Evolutionary conservation across 306 rosid species (phyloP), one percentile per base, ranked within the genome.

Genomic region (Gastrolobium bilobum): DNA sequence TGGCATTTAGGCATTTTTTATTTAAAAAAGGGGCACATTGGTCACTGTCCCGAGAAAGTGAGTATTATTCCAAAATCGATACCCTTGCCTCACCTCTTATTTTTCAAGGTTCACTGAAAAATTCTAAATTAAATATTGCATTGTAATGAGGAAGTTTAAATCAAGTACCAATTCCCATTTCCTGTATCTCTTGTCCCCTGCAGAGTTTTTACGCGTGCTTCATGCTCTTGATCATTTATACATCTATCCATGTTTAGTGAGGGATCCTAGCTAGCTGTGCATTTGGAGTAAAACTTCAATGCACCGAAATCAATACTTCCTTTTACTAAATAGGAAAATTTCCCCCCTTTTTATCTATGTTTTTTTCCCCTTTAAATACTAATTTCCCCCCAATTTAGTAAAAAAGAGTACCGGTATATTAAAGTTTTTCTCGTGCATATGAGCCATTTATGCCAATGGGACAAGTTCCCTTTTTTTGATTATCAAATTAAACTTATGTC

Each of bases 371-470:
- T 20, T 20, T 20, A 20, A 20, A 20, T 20, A 0, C 26, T 20
- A 20, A 20, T 20, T 20, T 20, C 1, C 26, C 26, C 26, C 1
- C 26, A 20, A 20, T 20, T 20, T 20, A 20, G 1, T 20, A 20
- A 20, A 20, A 20, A 0, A 0, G 26, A 20, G 26, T 20, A 20
- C 26, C 26, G 1, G 26, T 20, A 1, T 20, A 20, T 20, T 20
- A 20, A 20, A 20, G 26, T 20, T 20, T 20, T 20, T 20, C 26
- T 20, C 26, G 20, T 43, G 30, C 20, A 9, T 43, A 4, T 38
- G 35, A 44, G 38, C 20, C 72, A 43, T 66, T 46, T 47, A 46
- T 11, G 73, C 58, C 47, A 68, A 68, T 7, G 26, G 29, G 43
- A 68, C 43, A 47, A 1, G 2, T 30, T 47, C 31, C 2, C 43